A percentile compares a stretch with the other conserved stretches of the same genome.
phyloP scores from a whole-genome alignment of 2,329 filamentous ascomycete species.

The Fusarium sp. region DNA sequence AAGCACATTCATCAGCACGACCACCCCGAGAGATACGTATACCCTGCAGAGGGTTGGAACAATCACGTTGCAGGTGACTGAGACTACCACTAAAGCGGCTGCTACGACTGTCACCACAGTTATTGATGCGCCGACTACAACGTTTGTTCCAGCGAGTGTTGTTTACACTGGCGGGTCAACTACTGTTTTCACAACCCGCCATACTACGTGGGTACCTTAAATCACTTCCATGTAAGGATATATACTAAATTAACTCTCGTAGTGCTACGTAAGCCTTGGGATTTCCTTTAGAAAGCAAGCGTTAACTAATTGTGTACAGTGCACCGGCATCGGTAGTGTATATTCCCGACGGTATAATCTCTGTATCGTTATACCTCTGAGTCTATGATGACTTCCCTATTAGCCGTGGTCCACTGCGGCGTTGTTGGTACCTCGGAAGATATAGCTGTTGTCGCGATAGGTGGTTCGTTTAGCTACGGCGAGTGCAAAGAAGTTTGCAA shows the following conservation, averaged over 20 bases:
- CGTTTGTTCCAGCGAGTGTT: accelerated
- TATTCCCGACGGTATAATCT: neutral
- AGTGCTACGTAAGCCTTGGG: neutral
- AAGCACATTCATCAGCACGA: neutral
- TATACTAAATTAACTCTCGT: neutral
- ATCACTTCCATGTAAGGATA: accelerated
- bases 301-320: neutral
- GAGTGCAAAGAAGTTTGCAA: neutral
- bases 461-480: neutral
- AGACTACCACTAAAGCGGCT: neutral
- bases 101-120: neutral
- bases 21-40: neutral
- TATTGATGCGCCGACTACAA: neutral
- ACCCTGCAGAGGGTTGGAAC: neutral
- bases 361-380: accelerated
- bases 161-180: neutral
- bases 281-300: too few species aligned
- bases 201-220: neutral
- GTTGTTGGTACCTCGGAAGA: neutral
- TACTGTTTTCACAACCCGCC: neutral
- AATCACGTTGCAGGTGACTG: neutral
- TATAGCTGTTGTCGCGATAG: neutral
- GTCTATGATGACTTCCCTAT: accelerated
- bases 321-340: neutral
- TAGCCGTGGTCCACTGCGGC: neutral